Evolutionary conservation across 2,329 filamentous ascomycete genomes (phyloP).

Genomic region (Raffaelea arxii): DNA sequence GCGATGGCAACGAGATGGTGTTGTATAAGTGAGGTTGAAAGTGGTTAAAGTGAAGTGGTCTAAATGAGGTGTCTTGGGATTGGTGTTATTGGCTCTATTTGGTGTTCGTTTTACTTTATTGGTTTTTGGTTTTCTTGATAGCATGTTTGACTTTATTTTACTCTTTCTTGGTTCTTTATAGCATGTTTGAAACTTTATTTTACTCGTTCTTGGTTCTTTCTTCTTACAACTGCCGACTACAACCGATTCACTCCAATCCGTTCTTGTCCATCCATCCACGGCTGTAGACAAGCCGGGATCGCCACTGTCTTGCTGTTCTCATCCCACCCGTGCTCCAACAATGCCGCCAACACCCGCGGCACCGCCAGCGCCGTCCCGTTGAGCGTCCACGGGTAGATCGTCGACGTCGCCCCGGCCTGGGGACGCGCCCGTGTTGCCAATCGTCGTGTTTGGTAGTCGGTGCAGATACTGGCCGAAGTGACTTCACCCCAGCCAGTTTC

Average conservation of each 20-base stretch:
- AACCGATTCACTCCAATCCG: constrained; percentile 37
- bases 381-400: constrained; percentile 85
- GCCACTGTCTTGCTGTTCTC: constrained; percentile 55
- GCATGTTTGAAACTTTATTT: background rate
- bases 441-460: constrained; percentile 84
- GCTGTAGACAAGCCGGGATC: constrained; percentile 69
- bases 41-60: background rate
- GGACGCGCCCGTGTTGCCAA: constrained; percentile 64
- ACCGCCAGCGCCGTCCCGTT: constrained; percentile 93
- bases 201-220: background rate
- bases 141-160: background rate
- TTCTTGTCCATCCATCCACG: constrained; percentile 73
- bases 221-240: background rate
- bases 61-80: too few relatives aligned
- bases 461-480: constrained; percentile 82
- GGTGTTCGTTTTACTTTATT: background rate
- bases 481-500: constrained; percentile 85
- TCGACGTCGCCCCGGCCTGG: constrained; percentile 39
- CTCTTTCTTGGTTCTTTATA: background rate
- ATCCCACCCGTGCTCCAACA: constrained; percentile 88
- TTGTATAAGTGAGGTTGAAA: constrained; percentile 8
- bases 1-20: constrained; percentile 14
- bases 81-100: background rate
- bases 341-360: constrained; percentile 76
- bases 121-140: background rate